Percentiles rank a stretch among this genome's conserved stretches.
phyloP scores from a whole-genome alignment of 225 moss, liverwort and hornwort genomes.

The Ulota crispa region DNA sequence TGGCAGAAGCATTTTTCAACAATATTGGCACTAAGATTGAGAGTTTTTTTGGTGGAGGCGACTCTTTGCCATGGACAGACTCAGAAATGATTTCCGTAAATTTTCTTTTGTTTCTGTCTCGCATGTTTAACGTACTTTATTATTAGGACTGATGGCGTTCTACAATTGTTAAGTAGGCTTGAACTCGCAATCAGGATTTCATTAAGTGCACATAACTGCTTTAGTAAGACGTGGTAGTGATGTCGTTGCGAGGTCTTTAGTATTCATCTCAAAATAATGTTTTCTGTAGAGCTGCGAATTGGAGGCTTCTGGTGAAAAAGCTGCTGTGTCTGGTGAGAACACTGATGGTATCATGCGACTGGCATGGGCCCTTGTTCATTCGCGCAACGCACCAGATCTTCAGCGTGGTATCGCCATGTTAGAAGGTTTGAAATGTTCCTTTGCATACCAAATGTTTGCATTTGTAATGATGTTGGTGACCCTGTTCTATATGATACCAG shows the following conservation, averaged over 20 bases:
- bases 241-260: not conserved
- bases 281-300: slow-evolving; percentile 63
- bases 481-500: not conserved
- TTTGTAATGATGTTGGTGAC: not conserved
- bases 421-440: slow-evolving; percentile 46
- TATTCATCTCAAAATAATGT: not conserved
- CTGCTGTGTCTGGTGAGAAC: slow-evolving; percentile 57
- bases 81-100: slow-evolving; percentile 66
- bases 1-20: slow-evolving; percentile 64
- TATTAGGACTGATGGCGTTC: not conserved
- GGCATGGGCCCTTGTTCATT: slow-evolving; percentile 98
- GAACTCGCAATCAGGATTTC: not conserved
- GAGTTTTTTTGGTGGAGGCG: slow-evolving; percentile 53
- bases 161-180: not conserved
- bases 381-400: slow-evolving; percentile 74
- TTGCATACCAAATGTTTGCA: not conserved
- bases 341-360: slow-evolving; percentile 84
- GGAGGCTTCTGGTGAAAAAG: slow-evolving; percentile 77
- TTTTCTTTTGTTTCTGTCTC: not conserved
- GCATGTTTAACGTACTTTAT: not conserved
- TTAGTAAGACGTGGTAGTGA: not conserved
- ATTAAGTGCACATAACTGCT: not conserved
- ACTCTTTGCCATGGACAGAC: slow-evolving; percentile 65
- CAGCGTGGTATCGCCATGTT: slow-evolving; percentile 98
- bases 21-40: slow-evolving; percentile 54